Evolutionary conservation across 2,329 filamentous ascomycete species (phyloP).

Genomic region (Xylariaceae sp.): DNA sequence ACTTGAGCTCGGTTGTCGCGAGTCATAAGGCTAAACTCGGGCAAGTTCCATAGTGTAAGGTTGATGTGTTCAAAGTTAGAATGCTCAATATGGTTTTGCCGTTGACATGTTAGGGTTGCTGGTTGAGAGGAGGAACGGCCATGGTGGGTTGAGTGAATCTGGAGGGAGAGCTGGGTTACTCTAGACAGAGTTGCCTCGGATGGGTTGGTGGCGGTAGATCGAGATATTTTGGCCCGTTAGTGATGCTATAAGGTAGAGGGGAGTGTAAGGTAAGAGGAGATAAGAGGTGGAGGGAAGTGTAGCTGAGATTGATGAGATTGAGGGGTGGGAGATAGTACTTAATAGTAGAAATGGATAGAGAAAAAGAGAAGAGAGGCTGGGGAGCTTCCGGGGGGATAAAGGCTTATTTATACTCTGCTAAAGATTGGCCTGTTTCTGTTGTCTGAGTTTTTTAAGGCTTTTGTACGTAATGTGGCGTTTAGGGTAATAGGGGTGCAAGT

Average conservation of each 20-base stretch:
- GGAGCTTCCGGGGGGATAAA: too few relatives aligned
- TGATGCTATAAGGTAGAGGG: conserved; percentile 3
- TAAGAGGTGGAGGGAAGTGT: neutral
- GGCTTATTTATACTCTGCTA: too few relatives aligned
- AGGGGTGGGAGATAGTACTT: conserved; percentile 5
- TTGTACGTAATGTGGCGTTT: too few relatives aligned
- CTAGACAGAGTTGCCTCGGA: conserved; percentile 8
- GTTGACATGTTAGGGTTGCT: conserved; percentile 6
- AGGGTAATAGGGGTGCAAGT: too few relatives aligned
- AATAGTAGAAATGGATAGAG: too few relatives aligned
- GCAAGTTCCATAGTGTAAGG: conserved; percentile 12
- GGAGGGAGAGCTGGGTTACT: conserved; percentile 4
- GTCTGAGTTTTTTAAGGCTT: too few relatives aligned
- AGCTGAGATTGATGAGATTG: conserved; percentile 1
- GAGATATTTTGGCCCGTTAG: conserved; percentile 7
- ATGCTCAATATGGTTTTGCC: conserved; percentile 8
- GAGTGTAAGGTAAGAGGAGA: conserved; percentile 1
- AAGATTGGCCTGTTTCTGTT: too few relatives aligned
- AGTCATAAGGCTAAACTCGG: conserved; percentile 6
- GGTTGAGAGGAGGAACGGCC: conserved; percentile 8
- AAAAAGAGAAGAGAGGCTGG: too few relatives aligned
- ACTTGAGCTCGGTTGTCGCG: conserved; percentile 7
- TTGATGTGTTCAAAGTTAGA: conserved; percentile 14
- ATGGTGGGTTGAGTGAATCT: conserved; percentile 2
- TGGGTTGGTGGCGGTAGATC: conserved; percentile 1